Evolutionary conservation across 139 green algal species (phyloP).

Genomic region (Chlamydomonas sp.): DNA sequence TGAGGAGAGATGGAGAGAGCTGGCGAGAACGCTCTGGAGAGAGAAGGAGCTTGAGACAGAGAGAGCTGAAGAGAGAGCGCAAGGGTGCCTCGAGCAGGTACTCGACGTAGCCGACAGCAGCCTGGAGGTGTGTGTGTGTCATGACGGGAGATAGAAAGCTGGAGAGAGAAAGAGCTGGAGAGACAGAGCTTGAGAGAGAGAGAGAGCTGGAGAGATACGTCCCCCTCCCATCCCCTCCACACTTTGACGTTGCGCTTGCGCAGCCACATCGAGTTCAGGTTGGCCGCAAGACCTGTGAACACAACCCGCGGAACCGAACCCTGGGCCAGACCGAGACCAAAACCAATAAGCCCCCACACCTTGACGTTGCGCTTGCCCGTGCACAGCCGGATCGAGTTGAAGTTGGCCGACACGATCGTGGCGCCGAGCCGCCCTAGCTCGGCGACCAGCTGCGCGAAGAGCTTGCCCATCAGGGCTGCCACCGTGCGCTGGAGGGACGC

Average conservation of each 20-base stretch:
- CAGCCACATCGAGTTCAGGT: too few relatives aligned
- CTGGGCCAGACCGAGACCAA: too few relatives aligned
- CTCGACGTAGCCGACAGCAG: not conserved
- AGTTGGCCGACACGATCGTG: constrained; percentile 75
- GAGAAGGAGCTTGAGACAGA: too few relatives aligned
- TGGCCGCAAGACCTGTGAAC: not conserved
- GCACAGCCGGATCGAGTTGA: constrained; percentile 62
- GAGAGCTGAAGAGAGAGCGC: too few relatives aligned
- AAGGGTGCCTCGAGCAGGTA: constrained; percentile 1
- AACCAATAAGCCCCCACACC: not conserved
- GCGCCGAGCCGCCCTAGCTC: constrained; percentile 75
- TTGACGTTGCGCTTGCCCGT: constrained; percentile 72
- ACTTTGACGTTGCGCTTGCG: too few relatives aligned
- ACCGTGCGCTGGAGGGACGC: constrained; percentile 62
- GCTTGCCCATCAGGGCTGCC: constrained; percentile 21
- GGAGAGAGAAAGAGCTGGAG: too few relatives aligned
- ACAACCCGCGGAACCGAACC: constrained; percentile 59
- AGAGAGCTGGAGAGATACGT: too few relatives aligned
- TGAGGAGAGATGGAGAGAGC: too few relatives aligned
- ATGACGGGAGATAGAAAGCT: too few relatives aligned
- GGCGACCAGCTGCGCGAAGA: constrained; percentile 55
- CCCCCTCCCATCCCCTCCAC: too few relatives aligned
- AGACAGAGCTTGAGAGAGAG: too few relatives aligned
- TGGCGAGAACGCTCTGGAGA: too few relatives aligned
- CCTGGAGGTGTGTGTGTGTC: constrained; percentile 1